Percentiles rank a stretch among this genome's conserved stretches.
These are phyloP conservation scores for Celoporthe dispersa DNA, from an alignment of 2,329 filamentous ascomycete species.

Conservation along the genomic window DNA sequence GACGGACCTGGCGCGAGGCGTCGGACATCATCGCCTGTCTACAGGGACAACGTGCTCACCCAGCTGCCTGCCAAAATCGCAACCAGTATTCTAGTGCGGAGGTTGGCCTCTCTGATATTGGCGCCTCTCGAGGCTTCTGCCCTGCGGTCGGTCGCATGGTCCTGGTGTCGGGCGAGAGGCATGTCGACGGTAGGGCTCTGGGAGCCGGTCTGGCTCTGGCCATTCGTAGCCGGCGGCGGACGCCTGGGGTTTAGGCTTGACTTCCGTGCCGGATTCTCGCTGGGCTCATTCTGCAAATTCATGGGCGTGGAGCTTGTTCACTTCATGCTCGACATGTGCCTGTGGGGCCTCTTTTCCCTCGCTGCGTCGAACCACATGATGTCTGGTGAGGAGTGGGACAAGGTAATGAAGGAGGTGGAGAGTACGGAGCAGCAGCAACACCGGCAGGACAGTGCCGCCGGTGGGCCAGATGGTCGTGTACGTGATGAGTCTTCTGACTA, in stretches of 20 bases:
- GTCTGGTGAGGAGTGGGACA: slow-evolving; percentile 28
- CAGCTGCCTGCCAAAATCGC: slow-evolving; percentile 54
- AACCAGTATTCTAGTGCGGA: slow-evolving; percentile 51
- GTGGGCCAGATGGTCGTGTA: not conserved
- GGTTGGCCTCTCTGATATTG: slow-evolving; percentile 47
- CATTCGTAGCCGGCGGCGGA: not conserved
- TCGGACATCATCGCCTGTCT: slow-evolving; percentile 28
- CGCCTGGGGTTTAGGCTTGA: slow-evolving; percentile 32
- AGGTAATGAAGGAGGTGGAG: slow-evolving; percentile 19
- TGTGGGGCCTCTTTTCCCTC: slow-evolving; percentile 50
- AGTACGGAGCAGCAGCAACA: slow-evolving; percentile 1
- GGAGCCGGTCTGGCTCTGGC: slow-evolving; percentile 28
- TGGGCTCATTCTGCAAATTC: slow-evolving; percentile 50
- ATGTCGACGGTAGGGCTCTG: slow-evolving; percentile 47
- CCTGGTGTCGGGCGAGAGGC: slow-evolving; percentile 45
- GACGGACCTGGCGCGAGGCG: slow-evolving; percentile 11
- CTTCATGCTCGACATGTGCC: slow-evolving; percentile 47
- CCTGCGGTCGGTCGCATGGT: slow-evolving; percentile 50
- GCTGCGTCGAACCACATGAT: slow-evolving; percentile 31
- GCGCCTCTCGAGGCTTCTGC: slow-evolving; percentile 53
- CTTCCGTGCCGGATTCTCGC: slow-evolving; percentile 44
- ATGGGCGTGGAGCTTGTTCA: slow-evolving; percentile 51
- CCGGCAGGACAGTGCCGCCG: slow-evolving; percentile 4
- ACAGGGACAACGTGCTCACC: slow-evolving; percentile 51
- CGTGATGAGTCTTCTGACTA: slow-evolving; percentile 7